phyloP scores from a whole-genome alignment of 2,329 filamentous ascomycete genomes.

The Colletotrichum liriopes region DNA sequence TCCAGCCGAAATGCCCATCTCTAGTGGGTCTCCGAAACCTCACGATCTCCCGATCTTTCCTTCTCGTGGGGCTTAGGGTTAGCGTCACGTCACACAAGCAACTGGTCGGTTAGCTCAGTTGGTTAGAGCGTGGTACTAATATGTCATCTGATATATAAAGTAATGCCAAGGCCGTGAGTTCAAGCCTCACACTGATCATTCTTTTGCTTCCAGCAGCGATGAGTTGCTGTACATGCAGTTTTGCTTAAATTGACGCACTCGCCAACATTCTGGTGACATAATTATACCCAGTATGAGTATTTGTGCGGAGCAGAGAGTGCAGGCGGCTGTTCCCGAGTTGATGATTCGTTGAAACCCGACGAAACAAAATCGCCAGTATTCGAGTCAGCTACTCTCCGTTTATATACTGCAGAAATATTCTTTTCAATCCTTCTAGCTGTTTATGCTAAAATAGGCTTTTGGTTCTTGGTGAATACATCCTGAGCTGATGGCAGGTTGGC shows the following conservation, averaged over 20 bases:
- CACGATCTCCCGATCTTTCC: neutral
- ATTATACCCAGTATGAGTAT: no score
- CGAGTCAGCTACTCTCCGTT: no score
- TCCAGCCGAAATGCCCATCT: neutral
- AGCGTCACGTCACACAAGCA: accelerated
- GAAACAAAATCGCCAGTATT: no score
- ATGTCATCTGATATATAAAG: neutral
- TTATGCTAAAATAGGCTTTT: no score
- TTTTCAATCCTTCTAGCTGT: no score
- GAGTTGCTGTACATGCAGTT: neutral
- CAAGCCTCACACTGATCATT: neutral
- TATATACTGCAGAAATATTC: no score
- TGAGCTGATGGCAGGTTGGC: no score
- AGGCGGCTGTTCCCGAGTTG: no score
- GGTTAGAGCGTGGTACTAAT: conserved; percentile 1
- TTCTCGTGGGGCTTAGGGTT: neutral
- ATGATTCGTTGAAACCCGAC: no score
- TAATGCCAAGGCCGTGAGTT: neutral
- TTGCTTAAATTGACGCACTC: neutral
- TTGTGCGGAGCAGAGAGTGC: no score
- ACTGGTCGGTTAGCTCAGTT: neutral
- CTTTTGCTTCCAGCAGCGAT: neutral
- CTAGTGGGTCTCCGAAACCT: neutral
- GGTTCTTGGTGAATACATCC: neutral
- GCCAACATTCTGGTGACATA: no score